These are phyloP conservation scores for Rhizopus arrhizus DNA, from an alignment of 371 early-diverging fungal genomes.

Conservation along the genomic window DNA sequence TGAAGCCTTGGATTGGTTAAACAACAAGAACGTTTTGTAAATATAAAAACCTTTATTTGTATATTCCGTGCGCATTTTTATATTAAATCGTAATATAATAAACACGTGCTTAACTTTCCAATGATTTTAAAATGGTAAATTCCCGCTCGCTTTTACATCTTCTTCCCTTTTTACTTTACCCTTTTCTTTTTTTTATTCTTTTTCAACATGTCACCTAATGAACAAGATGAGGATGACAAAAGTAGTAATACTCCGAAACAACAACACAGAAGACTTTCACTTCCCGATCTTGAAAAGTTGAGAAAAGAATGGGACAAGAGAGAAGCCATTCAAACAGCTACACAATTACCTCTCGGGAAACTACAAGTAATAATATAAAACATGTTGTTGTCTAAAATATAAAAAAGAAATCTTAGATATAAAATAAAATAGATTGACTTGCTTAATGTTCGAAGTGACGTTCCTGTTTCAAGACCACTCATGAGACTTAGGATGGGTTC, in stretches of 20 bases:
- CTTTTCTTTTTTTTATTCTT: conserved; percentile 3
- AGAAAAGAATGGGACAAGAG: conserved; percentile 37
- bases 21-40: conserved; percentile 76
- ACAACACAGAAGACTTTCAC: conserved; percentile 29
- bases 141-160: background rate
- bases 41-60: conserved; percentile 17
- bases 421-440: conserved; percentile 38
- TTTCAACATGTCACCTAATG: background rate
- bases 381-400: background rate
- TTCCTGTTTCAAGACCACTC: conserved; percentile 33
- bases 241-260: background rate
- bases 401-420: conserved; percentile 7
- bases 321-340: conserved; percentile 29
- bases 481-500: conserved; percentile 54
- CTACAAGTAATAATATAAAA: conserved; percentile 33
- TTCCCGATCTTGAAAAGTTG: conserved; percentile 43
- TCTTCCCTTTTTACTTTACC: background rate
- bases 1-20: conserved; percentile 76
- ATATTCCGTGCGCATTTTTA: background rate
- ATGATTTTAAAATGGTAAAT: background rate
- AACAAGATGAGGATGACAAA: background rate
- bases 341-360: conserved; percentile 26
- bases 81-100: background rate
- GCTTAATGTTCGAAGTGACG: conserved; percentile 48
- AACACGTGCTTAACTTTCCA: background rate